Evolutionary conservation across 1,284 basidiomycete species (phyloP).

Genomic region (Ceratobasidium sp.): DNA sequence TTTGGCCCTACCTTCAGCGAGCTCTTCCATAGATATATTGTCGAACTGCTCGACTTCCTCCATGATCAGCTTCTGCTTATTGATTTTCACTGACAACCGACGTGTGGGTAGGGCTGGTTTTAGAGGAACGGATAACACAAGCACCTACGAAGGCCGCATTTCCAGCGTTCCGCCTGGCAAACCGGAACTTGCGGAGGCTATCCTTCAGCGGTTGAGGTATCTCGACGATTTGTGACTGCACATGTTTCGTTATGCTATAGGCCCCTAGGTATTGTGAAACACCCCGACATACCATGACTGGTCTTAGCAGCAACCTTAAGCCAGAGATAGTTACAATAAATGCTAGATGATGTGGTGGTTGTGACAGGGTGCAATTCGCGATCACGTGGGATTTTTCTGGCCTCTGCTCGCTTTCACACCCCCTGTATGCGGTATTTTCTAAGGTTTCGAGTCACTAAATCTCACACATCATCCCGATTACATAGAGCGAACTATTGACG

Average conservation of each 20-base stretch:
- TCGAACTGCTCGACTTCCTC: slow-evolving; percentile 85
- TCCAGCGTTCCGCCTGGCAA: slow-evolving; percentile 74
- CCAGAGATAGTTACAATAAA: slow-evolving; percentile 10
- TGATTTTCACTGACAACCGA: slow-evolving; percentile 77
- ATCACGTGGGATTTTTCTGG: slow-evolving; percentile 19
- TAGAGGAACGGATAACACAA: slow-evolving; percentile 45
- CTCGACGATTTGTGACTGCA: slow-evolving; percentile 82
- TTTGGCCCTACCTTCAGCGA: slow-evolving; percentile 76
- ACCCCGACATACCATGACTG: neutral
- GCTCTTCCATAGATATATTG: slow-evolving; percentile 81
- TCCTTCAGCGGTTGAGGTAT: slow-evolving; percentile 83
- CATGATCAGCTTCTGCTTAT: slow-evolving; percentile 83
- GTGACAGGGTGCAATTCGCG: neutral
- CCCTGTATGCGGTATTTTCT: slow-evolving; percentile 1
- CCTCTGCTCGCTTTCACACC: neutral
- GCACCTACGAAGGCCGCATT: slow-evolving; percentile 77
- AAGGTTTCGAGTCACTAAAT: neutral
- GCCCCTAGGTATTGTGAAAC: neutral
- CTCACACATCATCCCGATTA: neutral
- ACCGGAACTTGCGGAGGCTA: slow-evolving; percentile 85
- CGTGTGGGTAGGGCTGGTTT: neutral
- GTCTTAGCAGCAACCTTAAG: neutral
- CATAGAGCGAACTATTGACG: neutral
- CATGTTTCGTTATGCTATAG: neutral
- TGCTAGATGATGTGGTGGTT: slow-evolving; percentile 14